Conservation (phyloP, 176 grass and related monocot species). For the Tillandsia leiboldiana region DNA sequence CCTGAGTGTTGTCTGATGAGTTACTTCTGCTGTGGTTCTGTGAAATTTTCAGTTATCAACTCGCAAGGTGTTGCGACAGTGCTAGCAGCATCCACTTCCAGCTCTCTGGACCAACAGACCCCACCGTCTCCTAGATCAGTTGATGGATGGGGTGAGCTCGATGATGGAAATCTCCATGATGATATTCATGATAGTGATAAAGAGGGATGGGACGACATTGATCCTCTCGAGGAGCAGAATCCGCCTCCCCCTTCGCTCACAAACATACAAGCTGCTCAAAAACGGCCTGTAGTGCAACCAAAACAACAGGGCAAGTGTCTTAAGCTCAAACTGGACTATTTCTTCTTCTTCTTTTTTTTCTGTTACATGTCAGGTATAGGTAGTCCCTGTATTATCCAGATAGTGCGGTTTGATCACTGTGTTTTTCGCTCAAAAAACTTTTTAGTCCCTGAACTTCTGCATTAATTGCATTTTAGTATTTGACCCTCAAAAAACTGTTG, state of each 20-base stretch:
- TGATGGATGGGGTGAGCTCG: constrained; percentile 83
- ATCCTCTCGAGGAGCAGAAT: constrained; percentile 65
- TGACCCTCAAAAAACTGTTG: no score
- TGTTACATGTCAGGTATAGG: neutral
- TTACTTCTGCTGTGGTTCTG: neutral
- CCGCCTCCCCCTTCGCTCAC: constrained; percentile 37
- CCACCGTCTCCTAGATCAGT: constrained; percentile 64
- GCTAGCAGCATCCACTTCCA: constrained; percentile 39
- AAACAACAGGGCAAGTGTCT: constrained; percentile 47
- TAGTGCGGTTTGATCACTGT: no score
- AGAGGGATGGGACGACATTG: constrained; percentile 93
- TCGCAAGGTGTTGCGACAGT: constrained; percentile 10
- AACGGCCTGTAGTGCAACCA: constrained; percentile 66
- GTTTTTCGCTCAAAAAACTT: no score
- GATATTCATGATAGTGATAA: constrained; percentile 47
- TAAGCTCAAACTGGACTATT: neutral
- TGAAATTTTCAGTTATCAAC: constrained; percentile 28
- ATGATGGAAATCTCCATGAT: constrained; percentile 45
- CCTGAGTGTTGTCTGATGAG: neutral
- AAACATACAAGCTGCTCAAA: constrained; percentile 92
- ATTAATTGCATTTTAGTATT: no score
- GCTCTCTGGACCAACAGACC: constrained; percentile 50
- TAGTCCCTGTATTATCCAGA: no score
- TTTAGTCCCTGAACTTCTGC: no score
- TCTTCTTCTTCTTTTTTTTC: neutral